phyloP scores from a whole-genome alignment of 176 grass and related monocot genomes.

The Phyllostachys edulis region DNA sequence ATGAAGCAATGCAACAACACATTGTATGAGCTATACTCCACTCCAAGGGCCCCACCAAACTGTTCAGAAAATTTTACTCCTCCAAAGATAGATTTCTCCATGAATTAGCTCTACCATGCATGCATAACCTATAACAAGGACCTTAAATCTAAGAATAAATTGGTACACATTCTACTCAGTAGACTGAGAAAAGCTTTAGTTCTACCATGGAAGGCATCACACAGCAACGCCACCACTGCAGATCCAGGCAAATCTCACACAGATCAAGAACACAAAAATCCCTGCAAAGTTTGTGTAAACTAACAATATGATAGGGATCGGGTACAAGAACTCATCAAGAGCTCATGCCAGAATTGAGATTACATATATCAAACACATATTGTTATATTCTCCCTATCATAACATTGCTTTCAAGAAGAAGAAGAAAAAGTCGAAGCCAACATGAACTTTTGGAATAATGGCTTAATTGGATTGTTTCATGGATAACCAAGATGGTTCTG shows the following conservation, averaged over 20 bases:
- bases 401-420: too few relatives aligned
- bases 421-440: too few relatives aligned
- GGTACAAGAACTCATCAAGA: too few relatives aligned
- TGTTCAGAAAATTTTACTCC: not conserved
- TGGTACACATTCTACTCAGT: not conserved
- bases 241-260: slow-evolving; percentile 24
- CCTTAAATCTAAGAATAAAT: not conserved
- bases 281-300: not conserved
- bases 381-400: too few relatives aligned
- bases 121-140: not conserved
- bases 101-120: too few relatives aligned
- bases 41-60: not conserved
- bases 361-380: too few relatives aligned
- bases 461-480: too few relatives aligned
- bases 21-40: slow-evolving; percentile 24
- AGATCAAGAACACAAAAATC: not conserved
- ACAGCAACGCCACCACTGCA: slow-evolving; percentile 22
- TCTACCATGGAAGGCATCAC: not conserved
- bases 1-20: slow-evolving; percentile 28
- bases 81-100: slow-evolving; percentile 13
- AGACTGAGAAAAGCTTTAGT: not conserved
- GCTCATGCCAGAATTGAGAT: too few relatives aligned
- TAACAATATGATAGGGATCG: not conserved
- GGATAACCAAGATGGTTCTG: not conserved
- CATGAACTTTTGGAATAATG: too few relatives aligned